Evolutionary conservation across 225 moss, liverwort and hornwort species (phyloP), one percentile per base, ranked within the genome.

Genomic region (Marchantia polymorpha): DNA sequence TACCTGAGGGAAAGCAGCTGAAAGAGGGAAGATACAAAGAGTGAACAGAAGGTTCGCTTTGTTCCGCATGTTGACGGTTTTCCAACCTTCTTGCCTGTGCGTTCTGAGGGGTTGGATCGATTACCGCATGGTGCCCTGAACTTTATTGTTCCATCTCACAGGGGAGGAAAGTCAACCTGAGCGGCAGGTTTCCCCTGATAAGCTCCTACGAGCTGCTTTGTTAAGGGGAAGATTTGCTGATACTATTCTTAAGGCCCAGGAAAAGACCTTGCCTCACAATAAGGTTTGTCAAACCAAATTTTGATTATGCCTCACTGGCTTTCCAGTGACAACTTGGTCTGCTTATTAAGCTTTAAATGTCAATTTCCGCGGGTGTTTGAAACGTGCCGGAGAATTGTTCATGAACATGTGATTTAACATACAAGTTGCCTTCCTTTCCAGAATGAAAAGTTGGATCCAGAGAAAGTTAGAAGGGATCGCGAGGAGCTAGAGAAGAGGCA

Each of bases 191-290:
- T 93, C 92, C 53, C 93, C 93, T 0, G 89, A 92, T 61, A 92
- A 93, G 74, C 85, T 85, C 47, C 31, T 93, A 0, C 88, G 93
- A 54, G 92, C 90, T 22, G 93, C 93, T 0, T 23, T 91, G 17
- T n/a, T 93, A 76, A 93, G 90, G 50, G 93, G 91, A 26, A 82
- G 93, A 66, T 93, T 91, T 80, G 93, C 93, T 39, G 93, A 93
- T 20, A 64, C 90, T 51, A 93, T 93, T 19, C 82, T 93, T 8
- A 93, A 86, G 72, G 88, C 92, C 11, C 91, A 93, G 31, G 89
- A 90, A 47, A 93, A 90, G 77, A 85, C 89, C 54, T 83, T 91
- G 47, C 83, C 91, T 17, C 84, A 84, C 0, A 90, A 85, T 8
- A 93, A 93, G 91, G 92, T 92, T 69, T 29, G 48, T 64, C 50